Evolutionary conservation across 495 filamentous ascomycete species (phyloP).

Genomic region (Penicillium desertorum): DNA sequence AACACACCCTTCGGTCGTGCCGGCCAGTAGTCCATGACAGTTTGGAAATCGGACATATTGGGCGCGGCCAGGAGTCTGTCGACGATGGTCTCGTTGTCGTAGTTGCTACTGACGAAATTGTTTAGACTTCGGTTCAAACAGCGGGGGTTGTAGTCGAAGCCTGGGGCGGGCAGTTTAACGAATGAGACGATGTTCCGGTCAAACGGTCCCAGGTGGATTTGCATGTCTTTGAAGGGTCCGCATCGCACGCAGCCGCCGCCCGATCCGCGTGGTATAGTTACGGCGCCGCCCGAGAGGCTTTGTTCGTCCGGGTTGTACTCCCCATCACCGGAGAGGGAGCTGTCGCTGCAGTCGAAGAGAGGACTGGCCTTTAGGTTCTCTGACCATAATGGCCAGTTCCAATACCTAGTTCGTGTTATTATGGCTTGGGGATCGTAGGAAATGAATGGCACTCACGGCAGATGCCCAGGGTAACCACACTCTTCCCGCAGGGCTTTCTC

Average conservation of each 20-base stretch:
- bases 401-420: conserved; percentile 40
- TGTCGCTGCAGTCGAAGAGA: conserved; percentile 47
- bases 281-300: conserved; percentile 13
- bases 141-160: conserved; percentile 54
- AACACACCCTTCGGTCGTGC: conserved; percentile 14
- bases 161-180: conserved; percentile 25
- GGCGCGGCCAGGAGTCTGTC: conserved; percentile 15
- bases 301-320: conserved; percentile 35
- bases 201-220: conserved; percentile 53
- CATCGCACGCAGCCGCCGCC: conserved; percentile 63
- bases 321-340: conserved; percentile 51
- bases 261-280: conserved; percentile 43
- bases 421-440: background rate
- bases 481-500: conserved; percentile 65
- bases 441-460: conserved; percentile 26
- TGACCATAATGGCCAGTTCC: conserved; percentile 50
- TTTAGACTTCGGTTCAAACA: conserved; percentile 67
- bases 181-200: conserved; percentile 19
- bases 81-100: conserved; percentile 26
- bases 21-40: conserved; percentile 28
- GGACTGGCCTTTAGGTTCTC: conserved; percentile 37
- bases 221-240: conserved; percentile 56
- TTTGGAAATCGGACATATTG: conserved; percentile 25
- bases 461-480: conserved; percentile 62
- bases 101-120: conserved; percentile 19